A percentile compares a stretch with the other conserved stretches of the same genome.
Conservation (phyloP, 306 rosid species). For the Acacia melanoxylon region DNA sequence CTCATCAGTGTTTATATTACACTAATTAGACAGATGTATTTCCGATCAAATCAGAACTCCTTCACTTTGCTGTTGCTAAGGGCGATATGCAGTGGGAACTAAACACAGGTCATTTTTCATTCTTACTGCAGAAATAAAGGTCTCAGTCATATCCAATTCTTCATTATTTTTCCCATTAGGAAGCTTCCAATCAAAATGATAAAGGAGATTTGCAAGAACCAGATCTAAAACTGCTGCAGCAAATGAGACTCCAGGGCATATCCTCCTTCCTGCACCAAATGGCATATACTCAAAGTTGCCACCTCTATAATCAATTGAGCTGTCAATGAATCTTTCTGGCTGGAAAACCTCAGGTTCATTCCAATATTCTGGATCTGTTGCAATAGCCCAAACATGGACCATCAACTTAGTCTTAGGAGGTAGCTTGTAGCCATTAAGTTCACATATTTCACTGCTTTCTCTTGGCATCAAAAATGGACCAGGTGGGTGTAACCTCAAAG, state of each 20-base stretch:
- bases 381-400: not conserved
- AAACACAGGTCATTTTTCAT: not conserved
- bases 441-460: not conserved
- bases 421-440: not conserved
- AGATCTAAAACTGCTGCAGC: not conserved
- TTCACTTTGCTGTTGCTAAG: not conserved
- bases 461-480: not conserved
- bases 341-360: not conserved
- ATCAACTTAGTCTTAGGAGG: not conserved
- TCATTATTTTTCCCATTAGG: not conserved
- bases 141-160: not conserved
- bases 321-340: too few relatives aligned
- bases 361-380: not conserved
- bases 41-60: not conserved
- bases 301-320: too few relatives aligned
- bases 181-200: constrained; percentile 5
- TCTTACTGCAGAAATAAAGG: not conserved
- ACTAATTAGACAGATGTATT: not conserved
- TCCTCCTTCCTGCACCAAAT: too few relatives aligned
- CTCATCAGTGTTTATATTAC: too few relatives aligned
- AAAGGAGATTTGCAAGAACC: not conserved
- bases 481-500: constrained; percentile 19
- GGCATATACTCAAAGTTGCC: too few relatives aligned
- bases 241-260: not conserved
- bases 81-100: not conserved